Conservation (phyloP, 164 flowering plant genomes). For the Kingdonia uniflora region DNA sequence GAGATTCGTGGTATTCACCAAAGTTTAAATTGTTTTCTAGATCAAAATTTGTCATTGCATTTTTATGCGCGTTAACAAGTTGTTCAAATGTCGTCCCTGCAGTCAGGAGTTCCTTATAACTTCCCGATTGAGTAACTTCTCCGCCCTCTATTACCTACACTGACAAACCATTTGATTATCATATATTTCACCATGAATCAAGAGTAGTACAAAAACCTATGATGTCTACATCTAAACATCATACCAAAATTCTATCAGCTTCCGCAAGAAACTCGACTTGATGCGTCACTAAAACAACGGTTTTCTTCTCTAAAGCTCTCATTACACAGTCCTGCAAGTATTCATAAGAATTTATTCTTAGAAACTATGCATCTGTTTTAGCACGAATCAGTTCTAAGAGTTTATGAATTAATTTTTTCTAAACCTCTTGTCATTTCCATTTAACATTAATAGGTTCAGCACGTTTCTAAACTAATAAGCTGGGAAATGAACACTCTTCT, state of each 20-base stretch:
- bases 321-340: slow-evolving; percentile 68
- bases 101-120: slow-evolving; percentile 46
- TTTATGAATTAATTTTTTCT: no score
- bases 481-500: no score
- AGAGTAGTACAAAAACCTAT: not conserved
- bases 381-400: no score
- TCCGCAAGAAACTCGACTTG: slow-evolving; percentile 83
- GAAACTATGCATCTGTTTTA: no score
- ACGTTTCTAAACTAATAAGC: no score
- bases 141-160: slow-evolving; percentile 67
- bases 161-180: not conserved
- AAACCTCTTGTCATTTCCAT: no score
- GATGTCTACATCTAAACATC: not conserved
- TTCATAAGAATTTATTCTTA: no score
- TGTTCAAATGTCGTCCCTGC: slow-evolving; percentile 64
- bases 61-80: slow-evolving; percentile 72
- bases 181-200: not conserved
- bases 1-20: not conserved
- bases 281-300: slow-evolving; percentile 82
- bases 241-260: slow-evolving; percentile 63
- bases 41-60: slow-evolving; percentile 33
- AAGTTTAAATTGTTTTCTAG: slow-evolving; percentile 9
- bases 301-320: slow-evolving; percentile 49
- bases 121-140: slow-evolving; percentile 53
- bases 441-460: no score